phyloP scores from a whole-genome alignment of 371 early-diverging fungal genomes.

The Parasitella parasitica region DNA sequence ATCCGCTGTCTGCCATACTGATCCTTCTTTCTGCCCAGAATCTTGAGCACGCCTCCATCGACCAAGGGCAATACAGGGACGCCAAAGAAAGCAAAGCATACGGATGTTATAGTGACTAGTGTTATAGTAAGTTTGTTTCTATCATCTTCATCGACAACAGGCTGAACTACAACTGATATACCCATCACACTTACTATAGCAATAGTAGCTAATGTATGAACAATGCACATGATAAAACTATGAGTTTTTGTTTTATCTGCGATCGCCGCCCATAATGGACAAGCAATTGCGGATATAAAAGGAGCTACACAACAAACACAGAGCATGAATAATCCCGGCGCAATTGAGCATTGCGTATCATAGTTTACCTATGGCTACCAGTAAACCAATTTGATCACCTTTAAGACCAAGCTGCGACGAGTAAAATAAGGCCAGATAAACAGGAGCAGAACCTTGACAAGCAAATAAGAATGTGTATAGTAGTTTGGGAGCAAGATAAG shows the following conservation, averaged over 20 bases:
- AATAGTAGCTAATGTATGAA: conserved; percentile 50
- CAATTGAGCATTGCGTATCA: not conserved
- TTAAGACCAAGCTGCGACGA: conserved; percentile 47
- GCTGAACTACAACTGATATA: conserved; percentile 40
- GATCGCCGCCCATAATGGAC: conserved; percentile 52
- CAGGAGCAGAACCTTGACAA: conserved; percentile 55
- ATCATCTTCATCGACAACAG: conserved; percentile 26
- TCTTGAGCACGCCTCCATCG: conserved; percentile 54
- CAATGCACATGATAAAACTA: conserved; percentile 51
- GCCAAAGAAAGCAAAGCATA: conserved; percentile 56
- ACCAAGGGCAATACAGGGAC: conserved; percentile 52
- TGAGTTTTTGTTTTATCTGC: conserved; percentile 55
- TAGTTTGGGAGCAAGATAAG: conserved; percentile 52
- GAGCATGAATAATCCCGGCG: not conserved
- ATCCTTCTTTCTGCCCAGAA: conserved; percentile 49
- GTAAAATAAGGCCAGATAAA: conserved; percentile 50
- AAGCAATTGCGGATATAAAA: conserved; percentile 53
- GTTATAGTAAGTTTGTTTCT: conserved; percentile 34
- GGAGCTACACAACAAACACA: conserved; percentile 42
- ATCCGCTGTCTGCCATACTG: conserved; percentile 55
- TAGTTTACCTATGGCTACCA: conserved; percentile 51
- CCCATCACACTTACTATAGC: conserved; percentile 59
- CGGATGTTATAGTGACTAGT: conserved; percentile 44
- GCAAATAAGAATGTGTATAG: conserved; percentile 52
- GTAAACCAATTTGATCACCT: conserved; percentile 51